A percentile compares a stretch with the other conserved stretches of the same genome.
These are phyloP conservation scores for Pezicula radicicola DNA, from an alignment of 2,329 filamentous ascomycete genomes.

Conservation along the genomic window DNA sequence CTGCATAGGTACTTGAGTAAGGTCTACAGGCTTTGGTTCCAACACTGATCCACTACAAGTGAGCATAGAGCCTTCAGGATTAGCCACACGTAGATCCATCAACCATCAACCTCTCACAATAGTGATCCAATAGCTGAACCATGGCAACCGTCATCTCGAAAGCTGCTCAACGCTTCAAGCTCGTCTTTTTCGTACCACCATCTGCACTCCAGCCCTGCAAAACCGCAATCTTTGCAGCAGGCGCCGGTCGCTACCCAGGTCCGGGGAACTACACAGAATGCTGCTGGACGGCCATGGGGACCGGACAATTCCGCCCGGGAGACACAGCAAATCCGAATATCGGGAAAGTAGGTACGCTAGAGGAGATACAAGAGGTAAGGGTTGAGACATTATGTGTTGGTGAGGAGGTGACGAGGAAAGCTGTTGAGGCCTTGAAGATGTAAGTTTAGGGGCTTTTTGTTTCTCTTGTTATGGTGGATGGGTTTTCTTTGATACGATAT, in stretches of 20 bases:
- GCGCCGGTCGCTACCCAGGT: constrained; percentile 48
- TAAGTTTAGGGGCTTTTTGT: constrained; percentile 33
- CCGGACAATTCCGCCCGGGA: constrained; percentile 64
- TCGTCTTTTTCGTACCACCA: constrained; percentile 50
- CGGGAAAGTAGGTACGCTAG: constrained; percentile 53
- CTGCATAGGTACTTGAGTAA: too few relatives aligned
- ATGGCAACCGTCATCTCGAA: background rate
- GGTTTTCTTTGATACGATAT: too few relatives aligned
- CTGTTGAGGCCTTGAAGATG: constrained; percentile 63
- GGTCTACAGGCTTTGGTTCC: too few relatives aligned
- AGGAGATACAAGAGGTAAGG: constrained; percentile 56
- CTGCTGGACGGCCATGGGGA: constrained; percentile 50
- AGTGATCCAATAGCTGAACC: background rate
- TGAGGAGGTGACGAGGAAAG: constrained; percentile 51
- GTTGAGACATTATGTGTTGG: constrained; percentile 63
- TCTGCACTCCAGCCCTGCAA: constrained; percentile 47
- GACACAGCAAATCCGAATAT: constrained; percentile 60
- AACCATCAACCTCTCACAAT: background rate
- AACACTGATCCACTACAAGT: too few relatives aligned
- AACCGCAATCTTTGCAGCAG: constrained; percentile 52
- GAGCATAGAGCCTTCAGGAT: too few relatives aligned
- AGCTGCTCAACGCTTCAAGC: constrained; percentile 27
- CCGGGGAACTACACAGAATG: constrained; percentile 53
- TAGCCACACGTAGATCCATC: background rate
- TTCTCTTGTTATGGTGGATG: too few relatives aligned